phyloP scores from a whole-genome alignment of 208 protist species.

The Crithidia expoeki region DNA sequence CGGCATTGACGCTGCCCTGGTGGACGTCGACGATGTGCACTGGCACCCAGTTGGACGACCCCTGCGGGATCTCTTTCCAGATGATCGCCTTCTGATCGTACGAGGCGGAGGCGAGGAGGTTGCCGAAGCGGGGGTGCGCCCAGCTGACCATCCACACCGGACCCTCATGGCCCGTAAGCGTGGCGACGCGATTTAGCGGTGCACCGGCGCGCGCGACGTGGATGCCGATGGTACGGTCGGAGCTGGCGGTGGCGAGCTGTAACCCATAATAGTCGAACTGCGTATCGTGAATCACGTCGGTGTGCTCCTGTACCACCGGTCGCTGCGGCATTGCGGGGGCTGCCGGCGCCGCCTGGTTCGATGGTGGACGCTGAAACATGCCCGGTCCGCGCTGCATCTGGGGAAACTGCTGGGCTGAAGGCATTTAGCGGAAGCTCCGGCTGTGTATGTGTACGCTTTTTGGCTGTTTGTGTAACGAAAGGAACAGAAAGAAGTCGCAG shows the following conservation, averaged over 20 bases:
- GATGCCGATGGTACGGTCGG: constrained; percentile 96
- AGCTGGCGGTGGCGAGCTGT: constrained; percentile 97
- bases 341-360: constrained; percentile 7
- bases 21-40: constrained; percentile 81
- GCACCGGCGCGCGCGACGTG: constrained; percentile 82
- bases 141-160: constrained; percentile 98
- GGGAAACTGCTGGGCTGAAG: constrained; percentile 28
- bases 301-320: constrained; percentile 55
- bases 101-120: constrained; percentile 95
- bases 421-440: no score
- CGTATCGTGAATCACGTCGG: constrained; percentile 96
- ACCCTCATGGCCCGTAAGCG: constrained; percentile 93
- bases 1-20: constrained; percentile 76
- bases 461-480: no score
- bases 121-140: constrained; percentile 98
- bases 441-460: no score
- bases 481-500: no score
- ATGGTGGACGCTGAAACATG: constrained; percentile 5
- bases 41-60: constrained; percentile 50
- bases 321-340: constrained; percentile 15
- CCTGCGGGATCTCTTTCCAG: constrained; percentile 86
- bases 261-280: constrained; percentile 99
- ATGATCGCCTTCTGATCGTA: constrained; percentile 98
- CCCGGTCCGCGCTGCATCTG: constrained; percentile 25
- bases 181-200: constrained; percentile 62